Evolutionary conservation across 352 stramenopile species (phyloP).

Genomic region (Globisporangium camurandrum): DNA sequence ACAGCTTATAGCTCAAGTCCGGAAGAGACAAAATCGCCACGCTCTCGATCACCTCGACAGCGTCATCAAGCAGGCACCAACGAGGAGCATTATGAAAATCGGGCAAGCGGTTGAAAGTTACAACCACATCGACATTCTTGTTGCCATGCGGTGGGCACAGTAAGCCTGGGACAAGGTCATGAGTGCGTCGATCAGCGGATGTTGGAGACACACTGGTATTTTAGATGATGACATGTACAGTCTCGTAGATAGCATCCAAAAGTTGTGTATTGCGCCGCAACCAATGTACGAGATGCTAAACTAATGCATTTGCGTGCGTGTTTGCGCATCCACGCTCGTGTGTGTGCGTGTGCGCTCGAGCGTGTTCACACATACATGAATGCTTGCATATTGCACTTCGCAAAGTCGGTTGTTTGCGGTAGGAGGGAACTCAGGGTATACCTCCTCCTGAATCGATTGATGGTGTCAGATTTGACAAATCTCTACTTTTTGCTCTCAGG

Average conservation of each 20-base stretch:
- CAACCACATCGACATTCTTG: neutral
- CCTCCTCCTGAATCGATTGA: neutral
- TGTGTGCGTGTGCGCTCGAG: too few species aligned
- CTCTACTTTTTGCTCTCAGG: too few species aligned
- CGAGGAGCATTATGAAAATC: neutral
- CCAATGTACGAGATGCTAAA: neutral
- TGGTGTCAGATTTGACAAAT: too few species aligned
- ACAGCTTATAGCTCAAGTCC: neutral
- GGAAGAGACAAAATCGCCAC: neutral
- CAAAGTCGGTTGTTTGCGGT: neutral
- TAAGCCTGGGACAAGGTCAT: neutral
- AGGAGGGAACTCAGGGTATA: neutral
- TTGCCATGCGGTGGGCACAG: neutral
- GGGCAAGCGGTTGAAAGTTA: neutral
- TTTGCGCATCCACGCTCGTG: neutral
- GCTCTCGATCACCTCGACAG: neutral
- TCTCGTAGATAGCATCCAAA: neutral
- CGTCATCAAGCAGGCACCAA: neutral
- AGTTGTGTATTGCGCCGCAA: neutral
- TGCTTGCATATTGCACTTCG: neutral
- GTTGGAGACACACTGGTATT: neutral
- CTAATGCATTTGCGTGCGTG: neutral
- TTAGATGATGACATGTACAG: neutral
- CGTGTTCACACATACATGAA: neutral
- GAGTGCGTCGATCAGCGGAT: neutral